phyloP scores from a whole-genome alignment of 176 grass and related monocot species.

The Eleusine indica region DNA sequence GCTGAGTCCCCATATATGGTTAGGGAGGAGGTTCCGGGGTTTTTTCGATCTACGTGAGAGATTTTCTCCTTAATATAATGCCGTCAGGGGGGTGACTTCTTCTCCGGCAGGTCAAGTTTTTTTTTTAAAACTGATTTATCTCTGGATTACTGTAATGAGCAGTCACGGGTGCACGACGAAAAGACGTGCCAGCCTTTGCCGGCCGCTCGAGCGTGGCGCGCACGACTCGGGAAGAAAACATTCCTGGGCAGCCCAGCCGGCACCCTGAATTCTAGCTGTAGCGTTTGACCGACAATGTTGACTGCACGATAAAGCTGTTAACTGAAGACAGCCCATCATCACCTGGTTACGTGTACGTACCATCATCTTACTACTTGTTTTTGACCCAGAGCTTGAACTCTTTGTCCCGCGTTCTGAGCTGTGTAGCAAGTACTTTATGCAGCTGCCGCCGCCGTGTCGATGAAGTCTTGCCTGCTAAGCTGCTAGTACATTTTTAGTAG shows the following conservation, averaged over 20 bases:
- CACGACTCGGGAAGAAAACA: background rate
- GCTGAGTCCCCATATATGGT: too few relatives aligned
- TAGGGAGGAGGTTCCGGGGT: too few relatives aligned
- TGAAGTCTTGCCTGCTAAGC: background rate
- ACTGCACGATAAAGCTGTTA: background rate
- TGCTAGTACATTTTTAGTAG: background rate
- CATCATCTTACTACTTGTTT: background rate
- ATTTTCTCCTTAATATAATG: too few relatives aligned
- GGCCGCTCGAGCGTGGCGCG: constrained; percentile 14
- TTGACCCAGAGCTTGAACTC: too few relatives aligned
- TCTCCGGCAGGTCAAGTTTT: too few relatives aligned
- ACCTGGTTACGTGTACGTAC: background rate
- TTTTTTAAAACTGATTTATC: background rate
- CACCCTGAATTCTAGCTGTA: background rate
- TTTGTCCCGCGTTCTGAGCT: background rate
- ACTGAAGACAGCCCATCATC: background rate
- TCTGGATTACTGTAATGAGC: background rate
- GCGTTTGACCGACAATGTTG: background rate
- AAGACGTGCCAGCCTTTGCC: constrained; percentile 15
- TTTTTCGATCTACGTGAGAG: too few relatives aligned
- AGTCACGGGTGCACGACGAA: constrained; percentile 3
- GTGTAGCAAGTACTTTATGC: background rate
- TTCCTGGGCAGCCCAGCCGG: background rate
- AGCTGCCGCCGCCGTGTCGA: too few relatives aligned
- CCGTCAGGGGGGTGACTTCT: too few relatives aligned